Evolutionary conservation across 306 rosid genomes (phyloP), one percentile per base, ranked within the genome.

Genomic region (Cotoneaster glaucophyllus): DNA sequence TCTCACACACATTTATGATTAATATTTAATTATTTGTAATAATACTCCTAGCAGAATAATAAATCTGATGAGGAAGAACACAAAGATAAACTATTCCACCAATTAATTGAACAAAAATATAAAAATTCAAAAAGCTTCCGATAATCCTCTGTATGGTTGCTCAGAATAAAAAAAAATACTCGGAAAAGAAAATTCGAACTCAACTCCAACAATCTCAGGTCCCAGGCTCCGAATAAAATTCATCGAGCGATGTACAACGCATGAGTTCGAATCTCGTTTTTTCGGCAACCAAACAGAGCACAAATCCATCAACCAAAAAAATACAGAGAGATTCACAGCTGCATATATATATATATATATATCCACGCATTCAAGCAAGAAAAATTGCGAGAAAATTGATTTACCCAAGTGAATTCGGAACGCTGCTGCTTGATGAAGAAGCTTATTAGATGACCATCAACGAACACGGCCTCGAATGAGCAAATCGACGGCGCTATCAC

Each of bases 361-460:
- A 17, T 50, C 54, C 22, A 31, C 3, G 44, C 56, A 31, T 17
- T 43, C 29, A 54, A 14, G 7, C 24, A 59, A n/a, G 18, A 64
- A 29, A 45, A 22, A 18, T 8, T 0, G 29, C 53, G 19, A 64
- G n/a, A 50, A 70, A 50, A 24, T 39, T 14, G 68, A 26, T 57
- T 71, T 64, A 83, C 79, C 77, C 39, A 45, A 11, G 64, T 2
- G 71, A 61, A 69, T 41, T 39, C 29, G 37, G 83, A 69, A 32
- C 61, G 10, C 31, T n/a, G 54, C 18, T 17, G 59, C 41, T 32
- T n/a, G 41, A 29, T 32, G 67, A 66, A 8, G 4, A 14, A 78
- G 50, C 7, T 80, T 81, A 76, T 82, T 81, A 76, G 85, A 83
- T 75, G 82, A 76, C 70, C 85, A 74, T 83, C 82, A 83, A 86